Evolutionary conservation across 495 filamentous ascomycete species (phyloP).

Genomic region (Penicillium argentinense): DNA sequence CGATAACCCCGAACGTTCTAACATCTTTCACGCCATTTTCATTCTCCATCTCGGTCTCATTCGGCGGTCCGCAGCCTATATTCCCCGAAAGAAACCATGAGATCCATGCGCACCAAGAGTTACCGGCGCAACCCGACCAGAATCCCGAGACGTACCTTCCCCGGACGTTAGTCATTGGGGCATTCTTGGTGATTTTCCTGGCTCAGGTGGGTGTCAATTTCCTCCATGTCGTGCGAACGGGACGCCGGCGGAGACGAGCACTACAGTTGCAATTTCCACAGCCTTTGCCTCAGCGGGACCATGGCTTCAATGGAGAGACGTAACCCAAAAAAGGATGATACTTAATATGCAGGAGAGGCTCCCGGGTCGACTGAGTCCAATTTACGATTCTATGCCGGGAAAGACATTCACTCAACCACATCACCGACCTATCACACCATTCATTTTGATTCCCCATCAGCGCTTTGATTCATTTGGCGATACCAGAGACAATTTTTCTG

Average conservation of each 20-base stretch:
- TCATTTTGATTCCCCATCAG: not conserved
- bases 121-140: not conserved
- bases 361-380: not conserved
- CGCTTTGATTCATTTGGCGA: not conserved
- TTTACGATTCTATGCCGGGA: not conserved
- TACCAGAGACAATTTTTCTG: no score
- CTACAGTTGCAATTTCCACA: constrained; percentile 27
- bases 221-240: constrained; percentile 29
- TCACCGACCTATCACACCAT: not conserved
- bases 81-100: constrained; percentile 9
- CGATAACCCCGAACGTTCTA: constrained; percentile 28
- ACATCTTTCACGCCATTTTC: constrained; percentile 37
- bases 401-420: not conserved
- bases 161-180: constrained; percentile 37
- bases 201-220: constrained; percentile 36
- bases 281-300: constrained; percentile 19
- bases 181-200: constrained; percentile 36
- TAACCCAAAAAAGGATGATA: constrained; percentile 3
- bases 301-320: constrained; percentile 4
- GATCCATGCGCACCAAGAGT: not conserved
- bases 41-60: constrained; percentile 43
- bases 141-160: constrained; percentile 29
- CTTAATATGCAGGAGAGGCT: constrained; percentile 22
- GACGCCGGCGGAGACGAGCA: constrained; percentile 25
- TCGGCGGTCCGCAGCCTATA: constrained; percentile 27